Evolutionary conservation across 441 rosid species (phyloP), one percentile per base, ranked within the genome.

Genomic region (Theobroma grandiflorum): DNA sequence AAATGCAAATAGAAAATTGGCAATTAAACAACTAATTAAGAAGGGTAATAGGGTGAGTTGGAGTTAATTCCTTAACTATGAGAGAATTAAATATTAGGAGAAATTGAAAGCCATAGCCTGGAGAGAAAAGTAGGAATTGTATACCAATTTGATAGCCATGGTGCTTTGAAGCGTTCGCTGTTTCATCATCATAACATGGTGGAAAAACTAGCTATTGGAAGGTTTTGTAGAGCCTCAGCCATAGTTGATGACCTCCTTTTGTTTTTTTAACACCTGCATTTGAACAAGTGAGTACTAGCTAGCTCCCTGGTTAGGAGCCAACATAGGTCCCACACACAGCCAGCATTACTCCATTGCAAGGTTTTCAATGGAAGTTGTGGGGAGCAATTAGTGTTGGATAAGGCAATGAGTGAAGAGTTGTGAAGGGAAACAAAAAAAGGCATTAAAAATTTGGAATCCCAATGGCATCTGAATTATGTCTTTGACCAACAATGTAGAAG

Each of bases 301-400:
- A 55, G 74, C 74, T 67, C 70, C 78, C 65, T 58, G 38, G 70
- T 45, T 12, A 72, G 77, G 63, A 62, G 70, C 77, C 76, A 50
- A 72, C 38, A 18, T 14, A 71, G 70, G 77, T 20, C 81, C 77
- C 81, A 72, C 80, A 72, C 47, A 62, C 26, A 49, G 61, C 35
- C 72, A 72, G 42, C 62, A 78, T 49, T 62, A 49, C 42, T 79
- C 65, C 33, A 26, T 62, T 75, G 59, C 71, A 50, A 65, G 53
- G 58, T 63, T 78, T 78, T 58, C 42, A 62, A 8, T 16, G 42
- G 52, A 62, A 43, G 62, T 72, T 31, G 79, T 61, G 84, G 82
- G 78, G 58, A 62, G 80, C 81, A 76, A 84, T 67, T 26, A 76
- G 82, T 80, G 59, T 78, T 78, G 74, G 84, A 68, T 61, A 52